Percentiles rank a stretch among this genome's conserved stretches.
Conservation (phyloP, 306 rosid species). For the Herpetospermum pedunculosum region DNA sequence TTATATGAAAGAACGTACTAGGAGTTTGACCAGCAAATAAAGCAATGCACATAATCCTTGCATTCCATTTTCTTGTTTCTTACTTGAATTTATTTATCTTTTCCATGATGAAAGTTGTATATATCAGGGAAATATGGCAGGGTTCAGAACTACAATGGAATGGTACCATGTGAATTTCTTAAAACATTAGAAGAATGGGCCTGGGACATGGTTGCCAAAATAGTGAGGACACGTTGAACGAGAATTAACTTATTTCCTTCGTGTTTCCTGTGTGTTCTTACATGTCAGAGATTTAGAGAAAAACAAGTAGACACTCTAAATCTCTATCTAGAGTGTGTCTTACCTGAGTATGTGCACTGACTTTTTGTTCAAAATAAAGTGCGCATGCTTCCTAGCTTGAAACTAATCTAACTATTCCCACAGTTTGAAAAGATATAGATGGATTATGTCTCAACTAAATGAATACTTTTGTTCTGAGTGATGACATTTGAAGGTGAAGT, state of each 20-base stretch:
- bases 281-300: not conserved
- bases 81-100: not conserved
- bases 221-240: not conserved
- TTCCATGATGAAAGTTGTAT: not conserved
- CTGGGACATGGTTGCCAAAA: not conserved
- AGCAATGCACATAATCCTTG: not conserved
- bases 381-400: not conserved
- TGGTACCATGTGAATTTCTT: not conserved
- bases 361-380: too few relatives aligned
- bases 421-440: not conserved
- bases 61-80: not conserved
- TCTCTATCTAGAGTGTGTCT: not conserved
- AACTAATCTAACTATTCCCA: not conserved
- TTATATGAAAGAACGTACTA: not conserved
- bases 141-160: not conserved
- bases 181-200: not conserved
- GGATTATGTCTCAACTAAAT: not conserved
- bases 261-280: too few relatives aligned
- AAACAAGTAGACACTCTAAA: not conserved
- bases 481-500: not conserved
- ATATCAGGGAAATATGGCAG: not conserved
- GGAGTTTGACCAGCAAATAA: not conserved
- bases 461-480: too few relatives aligned
- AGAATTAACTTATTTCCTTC: too few relatives aligned
- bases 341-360: not conserved